Evolutionary conservation across 371 early-diverging fungal species (phyloP).

Genomic region (Rhizopus arrhizus): DNA sequence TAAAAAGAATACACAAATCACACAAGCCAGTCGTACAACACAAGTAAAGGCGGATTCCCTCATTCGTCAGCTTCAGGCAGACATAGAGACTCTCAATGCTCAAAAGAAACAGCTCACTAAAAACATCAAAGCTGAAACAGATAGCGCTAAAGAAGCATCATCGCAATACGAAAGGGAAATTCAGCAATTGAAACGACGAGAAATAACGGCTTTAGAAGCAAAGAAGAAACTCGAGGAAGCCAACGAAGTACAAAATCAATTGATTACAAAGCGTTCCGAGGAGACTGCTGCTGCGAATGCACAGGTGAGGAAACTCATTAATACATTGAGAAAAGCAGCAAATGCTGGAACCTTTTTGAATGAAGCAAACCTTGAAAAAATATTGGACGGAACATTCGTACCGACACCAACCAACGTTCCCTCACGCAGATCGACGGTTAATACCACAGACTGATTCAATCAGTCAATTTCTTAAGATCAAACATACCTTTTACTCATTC

Average conservation of each 20-base stretch:
- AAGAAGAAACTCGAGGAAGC: slow-evolving; percentile 68
- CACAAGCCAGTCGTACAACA: slow-evolving; percentile 49
- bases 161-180: slow-evolving; percentile 65
- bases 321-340: slow-evolving; percentile 34
- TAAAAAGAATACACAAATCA: slow-evolving; percentile 56
- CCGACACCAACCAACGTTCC: neutral
- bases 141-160: slow-evolving; percentile 59
- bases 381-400: slow-evolving; percentile 13
- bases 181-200: slow-evolving; percentile 62
- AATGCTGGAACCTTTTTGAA: slow-evolving; percentile 40
- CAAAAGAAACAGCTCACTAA: slow-evolving; percentile 77
- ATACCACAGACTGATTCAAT: neutral
- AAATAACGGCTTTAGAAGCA: slow-evolving; percentile 54
- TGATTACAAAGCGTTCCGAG: slow-evolving; percentile 46
- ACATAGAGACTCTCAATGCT: slow-evolving; percentile 57
- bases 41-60: slow-evolving; percentile 47
- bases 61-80: slow-evolving; percentile 40
- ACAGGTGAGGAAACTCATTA: slow-evolving; percentile 36
- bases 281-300: slow-evolving; percentile 39
- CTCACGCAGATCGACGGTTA: neutral
- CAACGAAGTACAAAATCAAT: slow-evolving; percentile 58
- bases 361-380: slow-evolving; percentile 34
- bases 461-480: neutral
- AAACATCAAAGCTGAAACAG: slow-evolving; percentile 63
- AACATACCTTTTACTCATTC: neutral